Conservation (phyloP, 176 grass and related monocot species). For the Cocos nucifera region DNA sequence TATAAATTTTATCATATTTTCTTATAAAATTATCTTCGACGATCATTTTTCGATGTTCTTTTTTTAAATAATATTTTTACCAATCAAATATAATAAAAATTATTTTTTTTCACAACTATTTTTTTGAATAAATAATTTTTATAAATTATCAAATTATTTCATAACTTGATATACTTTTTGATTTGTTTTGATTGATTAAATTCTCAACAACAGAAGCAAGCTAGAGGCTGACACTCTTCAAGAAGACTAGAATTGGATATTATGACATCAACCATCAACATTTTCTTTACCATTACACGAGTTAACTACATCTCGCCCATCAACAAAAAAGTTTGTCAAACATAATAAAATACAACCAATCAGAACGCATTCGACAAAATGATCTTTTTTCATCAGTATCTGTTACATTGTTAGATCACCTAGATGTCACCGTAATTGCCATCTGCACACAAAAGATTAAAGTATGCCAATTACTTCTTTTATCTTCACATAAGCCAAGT, state of each 20-base stretch:
- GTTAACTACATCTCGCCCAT: slow-evolving; percentile 40
- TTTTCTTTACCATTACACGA: slow-evolving; percentile 8
- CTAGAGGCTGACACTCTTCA: neutral
- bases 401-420: slow-evolving; percentile 73
- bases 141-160: too few relatives aligned
- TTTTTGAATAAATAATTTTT: too few relatives aligned
- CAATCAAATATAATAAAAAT: too few relatives aligned
- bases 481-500: neutral
- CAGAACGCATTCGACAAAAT: slow-evolving; percentile 27
- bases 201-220: too few relatives aligned
- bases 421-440: slow-evolving; percentile 27
- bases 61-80: too few relatives aligned
- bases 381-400: slow-evolving; percentile 46
- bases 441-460: slow-evolving; percentile 33
- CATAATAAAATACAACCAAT: slow-evolving; percentile 27
- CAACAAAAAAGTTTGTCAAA: slow-evolving; percentile 26
- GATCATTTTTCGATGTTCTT: too few relatives aligned
- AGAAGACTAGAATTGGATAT: neutral
- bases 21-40: too few relatives aligned
- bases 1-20: too few relatives aligned
- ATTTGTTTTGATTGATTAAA: too few relatives aligned
- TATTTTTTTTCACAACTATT: too few relatives aligned
- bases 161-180: too few relatives aligned
- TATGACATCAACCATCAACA: neutral
- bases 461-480: neutral